Evolutionary conservation across 2,329 filamentous ascomycete species (phyloP), one percentile per base, ranked within the genome.

Genomic region (Diaporthe eres): DNA sequence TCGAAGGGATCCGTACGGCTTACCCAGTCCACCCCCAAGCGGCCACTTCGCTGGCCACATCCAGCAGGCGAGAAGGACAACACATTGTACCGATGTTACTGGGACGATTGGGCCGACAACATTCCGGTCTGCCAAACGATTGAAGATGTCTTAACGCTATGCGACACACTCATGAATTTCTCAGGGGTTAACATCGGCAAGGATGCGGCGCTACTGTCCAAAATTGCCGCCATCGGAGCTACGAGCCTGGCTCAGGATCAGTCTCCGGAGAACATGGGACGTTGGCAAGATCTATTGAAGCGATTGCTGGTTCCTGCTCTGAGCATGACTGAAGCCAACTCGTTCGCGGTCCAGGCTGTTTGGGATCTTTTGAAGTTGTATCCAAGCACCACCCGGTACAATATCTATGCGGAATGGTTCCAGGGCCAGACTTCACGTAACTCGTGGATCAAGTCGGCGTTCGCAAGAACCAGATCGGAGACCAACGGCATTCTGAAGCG

Each of bases 91-190:
- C 92, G 94, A 47, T 98, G 97, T 82, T 99, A 99, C 84, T 98
- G 97, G 92, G 95, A 98, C 76, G 97, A 98, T 79, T 99, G 97
- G 97, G 90, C 92, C 3, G 96, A 98, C 84, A 98, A 97, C 78
- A 89, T 99, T 61, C 97, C 97, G 0, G 86, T 98, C 28, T 99
- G 97, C 81, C 96, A 98, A 82, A 94, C 89, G 2, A 92, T 98
- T 8, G 95, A 98, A 77, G 97, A 99, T 81, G 90, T 99, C 19
- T 97, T 98, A 83, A 92, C 93, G 3, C 90, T 98, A 0, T 97
- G 95, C 83, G 91, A 92, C 75, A 96, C 95, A 1, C 89, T 99
- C 31, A 87, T 98, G 61, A 97, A 97, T 78, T 86, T 96, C 34
- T 94, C 96, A 0, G 96, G 97, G 2, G 92, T 97, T 77, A 95